These are phyloP conservation scores for Axilococcus clingmanii DNA, from an alignment of 139 green algal species.

Conservation along the genomic window DNA sequence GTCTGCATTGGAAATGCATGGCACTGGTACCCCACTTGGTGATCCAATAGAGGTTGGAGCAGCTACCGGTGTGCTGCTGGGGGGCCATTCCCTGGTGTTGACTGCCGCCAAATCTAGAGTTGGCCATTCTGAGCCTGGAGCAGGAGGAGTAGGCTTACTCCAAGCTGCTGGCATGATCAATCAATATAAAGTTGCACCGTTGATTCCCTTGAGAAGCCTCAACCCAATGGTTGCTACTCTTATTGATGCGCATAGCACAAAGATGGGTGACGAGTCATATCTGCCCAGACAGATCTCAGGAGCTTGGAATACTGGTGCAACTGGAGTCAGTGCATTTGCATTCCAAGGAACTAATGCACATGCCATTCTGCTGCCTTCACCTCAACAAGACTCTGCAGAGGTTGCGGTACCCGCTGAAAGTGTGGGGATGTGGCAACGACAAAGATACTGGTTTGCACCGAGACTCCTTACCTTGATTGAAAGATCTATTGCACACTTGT, in stretches of 20 bases:
- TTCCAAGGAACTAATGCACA: conserved; percentile 55
- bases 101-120: conserved; percentile 51
- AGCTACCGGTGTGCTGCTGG: conserved; percentile 20
- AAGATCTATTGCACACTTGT: no score
- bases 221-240: conserved; percentile 41
- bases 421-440: conserved; percentile 2
- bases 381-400: no score
- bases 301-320: background rate
- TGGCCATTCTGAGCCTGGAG: conserved; percentile 62
- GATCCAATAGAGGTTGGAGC: conserved; percentile 56
- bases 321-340: conserved; percentile 37
- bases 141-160: conserved; percentile 32
- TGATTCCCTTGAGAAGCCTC: conserved; percentile 33
- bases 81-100: conserved; percentile 21
- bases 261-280: background rate
- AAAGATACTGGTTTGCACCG: conserved; percentile 4
- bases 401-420: no score
- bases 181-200: background rate
- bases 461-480: background rate
- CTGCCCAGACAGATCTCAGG: background rate
- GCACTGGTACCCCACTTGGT: conserved; percentile 55
- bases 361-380: conserved; percentile 31
- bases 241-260: conserved; percentile 15
- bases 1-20: conserved; percentile 49
- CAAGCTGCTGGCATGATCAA: conserved; percentile 15